A percentile compares a stretch with the other conserved stretches of the same genome.
Conservation (phyloP, 2,329 filamentous ascomycete species). For the Akanthomyces uredinophilus region DNA sequence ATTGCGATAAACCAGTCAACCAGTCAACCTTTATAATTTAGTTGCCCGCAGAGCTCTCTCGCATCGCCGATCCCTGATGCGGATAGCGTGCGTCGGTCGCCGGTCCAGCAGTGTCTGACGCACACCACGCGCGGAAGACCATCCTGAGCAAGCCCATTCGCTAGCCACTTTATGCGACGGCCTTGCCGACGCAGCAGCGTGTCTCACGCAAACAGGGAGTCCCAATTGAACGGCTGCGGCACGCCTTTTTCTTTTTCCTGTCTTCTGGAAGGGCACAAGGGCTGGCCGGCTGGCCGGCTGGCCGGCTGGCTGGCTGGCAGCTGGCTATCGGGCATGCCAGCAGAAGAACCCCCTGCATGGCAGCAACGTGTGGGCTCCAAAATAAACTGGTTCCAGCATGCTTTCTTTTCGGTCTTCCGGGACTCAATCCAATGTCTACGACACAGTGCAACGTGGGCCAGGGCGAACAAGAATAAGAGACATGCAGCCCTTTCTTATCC, state of each 20-base stretch:
- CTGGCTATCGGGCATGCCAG: not conserved
- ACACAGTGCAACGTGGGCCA: slow-evolving; percentile 1
- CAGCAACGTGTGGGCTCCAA: not conserved
- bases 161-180: slow-evolving; percentile 6
- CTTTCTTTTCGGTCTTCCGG: not conserved
- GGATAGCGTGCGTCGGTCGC: no score
- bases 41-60: no score
- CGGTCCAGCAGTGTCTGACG: not conserved
- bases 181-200: slow-evolving; percentile 6
- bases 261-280: not conserved
- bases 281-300: no score
- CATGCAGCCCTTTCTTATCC: not conserved
- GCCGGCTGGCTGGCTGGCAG: no score
- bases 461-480: not conserved
- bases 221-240: not conserved
- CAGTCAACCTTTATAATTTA: no score
- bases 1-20: no score
- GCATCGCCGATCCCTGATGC: no score
- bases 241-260: not conserved
- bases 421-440: not conserved
- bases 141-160: not conserved
- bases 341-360: not conserved
- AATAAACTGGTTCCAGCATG: not conserved
- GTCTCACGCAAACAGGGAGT: slow-evolving; percentile 5
- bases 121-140: not conserved